Evolutionary conservation across 1,139 yeast genomes (phyloP).

Genomic region (Meyerozyma sp.): DNA sequence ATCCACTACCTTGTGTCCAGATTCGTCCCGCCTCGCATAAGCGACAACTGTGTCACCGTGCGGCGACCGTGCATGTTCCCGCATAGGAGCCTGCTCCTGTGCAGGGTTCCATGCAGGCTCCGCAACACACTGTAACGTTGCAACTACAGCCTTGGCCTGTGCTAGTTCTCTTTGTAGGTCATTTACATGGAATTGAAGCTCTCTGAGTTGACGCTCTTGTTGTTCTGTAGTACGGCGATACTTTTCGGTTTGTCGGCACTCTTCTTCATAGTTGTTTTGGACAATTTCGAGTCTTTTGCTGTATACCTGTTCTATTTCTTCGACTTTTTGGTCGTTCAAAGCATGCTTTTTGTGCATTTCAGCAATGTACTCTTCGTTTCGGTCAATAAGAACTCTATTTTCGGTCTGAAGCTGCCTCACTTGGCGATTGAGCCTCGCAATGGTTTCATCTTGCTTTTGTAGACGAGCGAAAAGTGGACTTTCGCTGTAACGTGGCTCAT

Average conservation of each 20-base stretch:
- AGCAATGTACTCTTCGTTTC: slow-evolving; percentile 7
- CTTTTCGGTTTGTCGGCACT: not conserved
- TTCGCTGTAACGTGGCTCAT: not conserved
- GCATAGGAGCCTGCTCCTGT: not conserved
- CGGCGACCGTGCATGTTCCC: too few relatives aligned
- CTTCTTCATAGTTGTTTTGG: not conserved
- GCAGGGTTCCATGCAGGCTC: not conserved
- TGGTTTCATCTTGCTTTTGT: slow-evolving; percentile 4
- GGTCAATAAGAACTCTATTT: not conserved
- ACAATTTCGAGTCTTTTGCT: not conserved
- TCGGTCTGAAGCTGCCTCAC: not conserved
- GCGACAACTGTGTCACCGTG: not conserved
- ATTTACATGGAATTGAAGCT: not conserved
- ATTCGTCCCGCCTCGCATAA: not conserved
- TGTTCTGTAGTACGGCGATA: not conserved
- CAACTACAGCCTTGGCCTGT: not conserved
- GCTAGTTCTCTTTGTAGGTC: not conserved
- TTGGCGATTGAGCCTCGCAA: slow-evolving; percentile 4
- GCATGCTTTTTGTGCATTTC: slow-evolving; percentile 11
- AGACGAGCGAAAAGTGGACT: slow-evolving; percentile 2
- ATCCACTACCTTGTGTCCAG: not conserved
- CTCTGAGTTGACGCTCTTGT: not conserved
- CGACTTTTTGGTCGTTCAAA: slow-evolving; percentile 3
- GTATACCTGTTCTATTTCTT: not conserved
- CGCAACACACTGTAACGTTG: not conserved